Conservation (phyloP, 305 asterid species). For the Galium porrigens region DNA sequence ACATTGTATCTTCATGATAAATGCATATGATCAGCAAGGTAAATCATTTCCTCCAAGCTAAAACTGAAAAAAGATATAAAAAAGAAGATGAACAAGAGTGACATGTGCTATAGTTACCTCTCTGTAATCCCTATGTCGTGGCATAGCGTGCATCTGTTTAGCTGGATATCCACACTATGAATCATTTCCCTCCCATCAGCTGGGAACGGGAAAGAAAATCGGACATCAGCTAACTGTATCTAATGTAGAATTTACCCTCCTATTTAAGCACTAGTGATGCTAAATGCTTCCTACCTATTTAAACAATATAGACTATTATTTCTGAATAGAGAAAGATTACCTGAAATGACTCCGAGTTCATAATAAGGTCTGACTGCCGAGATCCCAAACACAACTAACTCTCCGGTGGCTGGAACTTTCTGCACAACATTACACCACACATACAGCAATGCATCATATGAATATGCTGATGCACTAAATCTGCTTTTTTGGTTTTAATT, state of each 20-base stretch:
- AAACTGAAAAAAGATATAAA: background rate
- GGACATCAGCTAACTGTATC: background rate
- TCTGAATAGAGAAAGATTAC: constrained; percentile 8
- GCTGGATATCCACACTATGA: constrained; percentile 42
- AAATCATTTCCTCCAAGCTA: background rate
- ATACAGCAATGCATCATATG: background rate
- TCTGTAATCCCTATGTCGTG: constrained; percentile 50
- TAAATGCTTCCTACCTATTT: background rate
- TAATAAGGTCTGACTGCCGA: constrained; percentile 38
- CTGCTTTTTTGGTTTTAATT: background rate
- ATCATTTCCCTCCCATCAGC: constrained; percentile 38
- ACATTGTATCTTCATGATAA: constrained; percentile 42
- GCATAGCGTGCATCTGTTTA: constrained; percentile 39
- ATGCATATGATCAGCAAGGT: background rate
- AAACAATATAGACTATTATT: background rate
- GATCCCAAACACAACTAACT: constrained; percentile 46
- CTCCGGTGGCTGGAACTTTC: constrained; percentile 54
- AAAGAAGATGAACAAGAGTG: background rate
- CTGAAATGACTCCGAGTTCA: constrained; percentile 50
- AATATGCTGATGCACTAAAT: background rate
- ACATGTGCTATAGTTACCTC: constrained; percentile 20
- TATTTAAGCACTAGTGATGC: background rate
- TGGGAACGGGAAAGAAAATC: constrained; percentile 7
- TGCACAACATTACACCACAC: constrained; percentile 12
- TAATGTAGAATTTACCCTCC: background rate